Base-by-base conservation (phyloP, 2,329 filamentous ascomycete species). In the Hypomyces perniciosus region DNA sequence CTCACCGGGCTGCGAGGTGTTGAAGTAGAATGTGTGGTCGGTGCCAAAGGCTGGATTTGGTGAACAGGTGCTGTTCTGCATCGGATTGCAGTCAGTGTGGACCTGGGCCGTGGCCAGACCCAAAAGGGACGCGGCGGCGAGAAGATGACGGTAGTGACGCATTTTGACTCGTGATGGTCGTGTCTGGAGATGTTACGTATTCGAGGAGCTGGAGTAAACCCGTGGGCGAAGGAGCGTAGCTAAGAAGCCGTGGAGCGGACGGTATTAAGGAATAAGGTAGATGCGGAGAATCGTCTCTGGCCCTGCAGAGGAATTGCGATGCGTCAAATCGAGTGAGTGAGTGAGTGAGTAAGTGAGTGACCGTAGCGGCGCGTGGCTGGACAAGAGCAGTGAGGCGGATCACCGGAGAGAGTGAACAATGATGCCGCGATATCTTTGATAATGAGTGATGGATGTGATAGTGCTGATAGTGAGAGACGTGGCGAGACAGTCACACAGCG, bases 31-130 rank as follows among this genome's bases (percentile, higher is more conserved):
- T 43, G 72, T 73, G 67, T 84, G 76, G 31, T 76, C 66, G 47
- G 80, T 81, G 50, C 84, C 82, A 13, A 95, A 77, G 9, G 88
- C 90, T 2, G 82, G 76, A 65, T 93, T 79, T 38, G 82, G 67
- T 1, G 86, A 81, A 65, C 90, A 95, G 57, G 72, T 68, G 40
- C 77, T 81, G 54, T 72, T 69, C 57, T 90, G 78, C 61, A 85
- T 75, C 5, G 92, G 91, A 63, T 95, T 84, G 74, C 91, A 97
- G 39, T 76, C 67, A 6, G 88, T 90, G 50, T 70, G 82, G 31
- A 90, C 90, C 68, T 96, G 92, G 44, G 86, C 90, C 35, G 76
- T 58, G 44, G 75, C 73, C 40, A 78, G 67, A 50, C 78, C 62
- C 8, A 74, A 49, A 51, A 79, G 60, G 50, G 69, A 64, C 47